A percentile compares a stretch with the other conserved stretches of the same genome.
Conservation (phyloP, 208 protist species). For the Phytomonas sp. region DNA sequence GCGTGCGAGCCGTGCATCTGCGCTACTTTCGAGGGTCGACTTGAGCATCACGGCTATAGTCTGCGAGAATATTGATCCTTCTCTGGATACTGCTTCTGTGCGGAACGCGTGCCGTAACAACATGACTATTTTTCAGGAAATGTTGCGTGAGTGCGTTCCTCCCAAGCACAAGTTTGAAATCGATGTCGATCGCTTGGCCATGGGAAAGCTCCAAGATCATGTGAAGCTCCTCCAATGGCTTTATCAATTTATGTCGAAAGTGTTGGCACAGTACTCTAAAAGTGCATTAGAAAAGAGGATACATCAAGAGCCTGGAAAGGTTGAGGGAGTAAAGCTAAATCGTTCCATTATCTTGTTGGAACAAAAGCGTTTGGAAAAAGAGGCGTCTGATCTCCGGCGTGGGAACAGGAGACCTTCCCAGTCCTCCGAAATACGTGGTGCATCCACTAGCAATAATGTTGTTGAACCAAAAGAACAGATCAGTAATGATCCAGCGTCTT, state of each 20-base stretch:
- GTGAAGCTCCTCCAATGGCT: constrained; percentile 69
- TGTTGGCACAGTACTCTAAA: constrained; percentile 61
- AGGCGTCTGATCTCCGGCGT: neutral
- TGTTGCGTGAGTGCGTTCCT: constrained; percentile 55
- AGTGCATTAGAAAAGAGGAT: constrained; percentile 28
- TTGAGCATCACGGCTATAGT: constrained; percentile 47
- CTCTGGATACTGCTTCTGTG: constrained; percentile 38
- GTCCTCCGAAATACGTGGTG: neutral
- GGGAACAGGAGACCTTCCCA: neutral
- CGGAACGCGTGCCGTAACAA: constrained; percentile 48
- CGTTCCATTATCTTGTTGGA: constrained; percentile 16
- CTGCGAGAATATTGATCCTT: constrained; percentile 51
- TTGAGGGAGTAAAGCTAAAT: constrained; percentile 56
- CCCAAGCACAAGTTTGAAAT: constrained; percentile 34
- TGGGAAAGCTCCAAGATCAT: constrained; percentile 80
- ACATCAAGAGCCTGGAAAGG: constrained; percentile 10
- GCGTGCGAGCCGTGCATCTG: constrained; percentile 14
- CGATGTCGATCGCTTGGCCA: constrained; percentile 46
- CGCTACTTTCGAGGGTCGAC: constrained; percentile 31
- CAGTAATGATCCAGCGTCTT: neutral
- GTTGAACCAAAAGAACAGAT: neutral
- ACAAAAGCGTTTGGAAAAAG: constrained; percentile 8
- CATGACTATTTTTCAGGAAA: constrained; percentile 54
- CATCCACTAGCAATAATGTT: neutral
- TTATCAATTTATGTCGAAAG: constrained; percentile 65